Conservation (phyloP, 768 basidiomycete genomes). For the Tulasnella calospora region DNA sequence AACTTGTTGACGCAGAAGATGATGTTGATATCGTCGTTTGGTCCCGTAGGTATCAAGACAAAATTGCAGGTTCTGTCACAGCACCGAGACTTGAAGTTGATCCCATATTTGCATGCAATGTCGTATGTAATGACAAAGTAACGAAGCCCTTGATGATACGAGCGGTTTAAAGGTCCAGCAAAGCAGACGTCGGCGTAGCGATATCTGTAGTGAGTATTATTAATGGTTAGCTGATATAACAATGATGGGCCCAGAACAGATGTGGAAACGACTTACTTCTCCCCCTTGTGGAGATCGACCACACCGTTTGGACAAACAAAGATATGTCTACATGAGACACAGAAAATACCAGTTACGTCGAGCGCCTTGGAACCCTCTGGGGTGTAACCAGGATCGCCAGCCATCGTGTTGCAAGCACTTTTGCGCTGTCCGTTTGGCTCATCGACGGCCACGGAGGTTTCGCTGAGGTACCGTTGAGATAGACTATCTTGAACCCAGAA, state of each 20-base stretch:
- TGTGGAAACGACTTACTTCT: neutral
- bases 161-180: neutral
- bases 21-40: neutral
- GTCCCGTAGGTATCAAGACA: neutral
- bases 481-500: neutral
- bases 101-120: neutral
- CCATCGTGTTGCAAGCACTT: neutral
- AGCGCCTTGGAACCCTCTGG: neutral
- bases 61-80: neutral
- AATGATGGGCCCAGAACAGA: too few species aligned
- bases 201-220: neutral
- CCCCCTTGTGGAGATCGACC: neutral
- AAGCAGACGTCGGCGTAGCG: neutral
- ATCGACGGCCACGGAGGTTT: neutral
- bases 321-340: neutral
- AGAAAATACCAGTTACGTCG: neutral
- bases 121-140: neutral
- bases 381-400: neutral
- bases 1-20: neutral
- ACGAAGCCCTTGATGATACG: neutral
- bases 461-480: too few species aligned
- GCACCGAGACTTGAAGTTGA: neutral
- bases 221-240: too few species aligned
- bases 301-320: neutral
- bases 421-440: neutral